These are phyloP conservation scores for Vaccinium macrocarpon DNA, from an alignment of 148 eudicot species.

Conservation along the genomic window DNA sequence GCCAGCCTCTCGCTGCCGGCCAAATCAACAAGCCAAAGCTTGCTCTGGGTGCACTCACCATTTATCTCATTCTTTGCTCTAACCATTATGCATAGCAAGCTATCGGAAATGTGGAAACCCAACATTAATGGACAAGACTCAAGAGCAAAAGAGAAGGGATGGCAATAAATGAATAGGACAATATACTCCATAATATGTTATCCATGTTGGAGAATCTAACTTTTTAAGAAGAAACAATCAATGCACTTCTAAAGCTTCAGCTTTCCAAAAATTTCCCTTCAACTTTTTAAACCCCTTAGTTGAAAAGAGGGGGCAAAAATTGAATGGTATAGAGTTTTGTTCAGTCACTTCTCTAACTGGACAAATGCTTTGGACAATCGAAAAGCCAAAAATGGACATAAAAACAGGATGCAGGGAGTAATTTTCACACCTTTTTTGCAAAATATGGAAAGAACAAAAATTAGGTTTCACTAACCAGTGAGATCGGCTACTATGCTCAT, in stretches of 20 bases:
- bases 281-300: not conserved
- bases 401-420: not conserved
- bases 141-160: not conserved
- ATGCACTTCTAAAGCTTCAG: not conserved
- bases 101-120: conserved; percentile 16
- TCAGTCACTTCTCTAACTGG: not conserved
- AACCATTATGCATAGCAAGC: conserved; percentile 57
- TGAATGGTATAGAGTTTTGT: not conserved
- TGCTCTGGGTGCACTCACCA: conserved; percentile 62
- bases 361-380: not conserved
- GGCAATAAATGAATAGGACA: not conserved
- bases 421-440: not conserved
- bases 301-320: not conserved
- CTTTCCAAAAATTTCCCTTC: not conserved
- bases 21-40: conserved; percentile 77
- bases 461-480: conserved; percentile 49
- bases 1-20: conserved; percentile 83
- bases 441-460: not conserved
- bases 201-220: not conserved
- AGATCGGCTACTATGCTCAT: conserved; percentile 93
- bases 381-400: not conserved
- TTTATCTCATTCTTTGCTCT: conserved; percentile 55
- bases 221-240: not conserved
- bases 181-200: not conserved
- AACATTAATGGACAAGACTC: not conserved